These are phyloP conservation scores for Penicillium silybi DNA, from an alignment of 495 filamentous ascomycete species.

Conservation along the genomic window DNA sequence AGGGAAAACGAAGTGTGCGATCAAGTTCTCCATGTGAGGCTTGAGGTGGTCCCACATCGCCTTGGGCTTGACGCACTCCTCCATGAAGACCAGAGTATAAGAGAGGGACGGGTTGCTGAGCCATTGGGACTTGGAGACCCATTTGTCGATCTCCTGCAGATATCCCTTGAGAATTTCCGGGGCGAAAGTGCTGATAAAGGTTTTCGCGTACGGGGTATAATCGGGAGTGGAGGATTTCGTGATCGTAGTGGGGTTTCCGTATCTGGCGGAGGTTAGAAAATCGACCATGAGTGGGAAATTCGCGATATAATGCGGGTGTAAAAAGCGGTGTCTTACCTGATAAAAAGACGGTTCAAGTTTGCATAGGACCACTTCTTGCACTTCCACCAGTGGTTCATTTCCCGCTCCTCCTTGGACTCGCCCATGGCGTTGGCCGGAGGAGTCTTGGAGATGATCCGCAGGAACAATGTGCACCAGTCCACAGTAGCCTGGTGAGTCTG, in stretches of 20 bases:
- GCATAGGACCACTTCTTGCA: conserved; percentile 99
- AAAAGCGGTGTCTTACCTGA: conserved; percentile 56
- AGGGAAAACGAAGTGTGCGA: conserved; percentile 92
- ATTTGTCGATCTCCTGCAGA: conserved; percentile 88
- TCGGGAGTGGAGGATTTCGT: conserved; percentile 65
- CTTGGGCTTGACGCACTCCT: conserved; percentile 97
- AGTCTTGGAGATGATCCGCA: conserved; percentile 81
- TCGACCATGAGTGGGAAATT: conserved; percentile 6
- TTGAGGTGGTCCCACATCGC: conserved; percentile 92
- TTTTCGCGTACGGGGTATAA: conserved; percentile 75
- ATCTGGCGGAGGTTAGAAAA: conserved; percentile 47
- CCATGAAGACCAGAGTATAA: conserved; percentile 87
- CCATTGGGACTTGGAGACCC: conserved; percentile 93
- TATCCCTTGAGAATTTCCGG: conserved; percentile 94
- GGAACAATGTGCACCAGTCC: conserved; percentile 91
- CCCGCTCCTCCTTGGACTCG: conserved; percentile 82
- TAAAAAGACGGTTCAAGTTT: conserved; percentile 92
- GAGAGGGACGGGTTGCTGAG: conserved; percentile 89
- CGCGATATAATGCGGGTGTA: background rate
- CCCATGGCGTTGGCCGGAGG: conserved; percentile 72
- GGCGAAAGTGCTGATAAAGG: conserved; percentile 85
- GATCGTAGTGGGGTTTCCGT: conserved; percentile 76
- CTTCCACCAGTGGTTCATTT: conserved; percentile 98
- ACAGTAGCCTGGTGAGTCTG: conserved; percentile 78
- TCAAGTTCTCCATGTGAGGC: conserved; percentile 85